Conservation (phyloP, 352 stramenopile genomes). For the Blastocystis sp. region DNA sequence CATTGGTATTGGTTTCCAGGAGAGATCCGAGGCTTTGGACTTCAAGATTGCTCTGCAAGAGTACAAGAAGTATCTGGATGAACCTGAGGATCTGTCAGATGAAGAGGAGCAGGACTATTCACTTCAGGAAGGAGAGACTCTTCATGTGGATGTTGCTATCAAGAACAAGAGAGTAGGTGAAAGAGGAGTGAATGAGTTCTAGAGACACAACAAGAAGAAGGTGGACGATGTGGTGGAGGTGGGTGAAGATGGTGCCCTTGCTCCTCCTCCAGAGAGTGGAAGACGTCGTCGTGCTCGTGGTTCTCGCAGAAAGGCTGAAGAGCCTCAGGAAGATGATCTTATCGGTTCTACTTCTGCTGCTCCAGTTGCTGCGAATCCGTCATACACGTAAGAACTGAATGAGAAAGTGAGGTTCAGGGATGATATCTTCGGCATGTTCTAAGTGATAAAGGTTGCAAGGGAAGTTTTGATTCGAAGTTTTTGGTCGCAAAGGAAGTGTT, state of each 20-base stretch:
- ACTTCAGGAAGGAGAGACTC: too few relatives aligned
- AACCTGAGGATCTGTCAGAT: too few relatives aligned
- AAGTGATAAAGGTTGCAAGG: background rate
- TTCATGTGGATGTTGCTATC: conserved; percentile 21
- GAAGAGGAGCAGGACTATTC: too few relatives aligned
- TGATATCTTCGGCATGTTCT: conserved; percentile 52
- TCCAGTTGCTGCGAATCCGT: background rate
- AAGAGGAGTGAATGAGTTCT: background rate
- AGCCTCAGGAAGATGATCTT: background rate
- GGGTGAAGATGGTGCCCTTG: too few relatives aligned
- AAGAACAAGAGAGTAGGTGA: conserved; percentile 29
- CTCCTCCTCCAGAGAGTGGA: too few relatives aligned
- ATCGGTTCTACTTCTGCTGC: conserved; percentile 7
- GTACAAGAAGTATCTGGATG: too few relatives aligned
- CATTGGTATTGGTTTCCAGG: too few relatives aligned
- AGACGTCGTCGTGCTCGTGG: too few relatives aligned
- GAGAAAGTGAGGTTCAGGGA: conserved; percentile 7
- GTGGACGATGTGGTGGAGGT: background rate
- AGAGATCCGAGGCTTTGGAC: too few relatives aligned
- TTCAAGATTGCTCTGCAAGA: too few relatives aligned
- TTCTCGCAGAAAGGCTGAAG: conserved; percentile 28
- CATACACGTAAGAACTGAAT: background rate
- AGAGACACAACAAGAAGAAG: conserved; percentile 30
- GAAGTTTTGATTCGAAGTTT: background rate
- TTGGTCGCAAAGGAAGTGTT: background rate